phyloP scores from a whole-genome alignment of 176 grass and related monocot genomes.

The Cenchrus purpureus region DNA sequence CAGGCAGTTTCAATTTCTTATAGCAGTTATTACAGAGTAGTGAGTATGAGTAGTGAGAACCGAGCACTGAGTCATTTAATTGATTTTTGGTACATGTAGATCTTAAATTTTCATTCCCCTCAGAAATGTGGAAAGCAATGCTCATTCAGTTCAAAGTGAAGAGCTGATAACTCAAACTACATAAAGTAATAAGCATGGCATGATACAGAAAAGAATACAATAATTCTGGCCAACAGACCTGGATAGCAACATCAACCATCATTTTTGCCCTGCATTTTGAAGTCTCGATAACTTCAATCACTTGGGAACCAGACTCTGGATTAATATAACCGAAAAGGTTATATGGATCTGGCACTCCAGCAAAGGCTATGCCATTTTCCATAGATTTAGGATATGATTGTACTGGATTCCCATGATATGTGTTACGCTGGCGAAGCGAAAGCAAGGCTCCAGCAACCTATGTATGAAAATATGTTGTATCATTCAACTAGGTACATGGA shows the following conservation, averaged over 20 bases:
- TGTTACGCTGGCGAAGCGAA: slow-evolving; percentile 86
- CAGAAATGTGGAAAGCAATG: neutral
- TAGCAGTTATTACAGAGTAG: neutral
- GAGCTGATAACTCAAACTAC: slow-evolving; percentile 15
- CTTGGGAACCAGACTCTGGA: slow-evolving; percentile 91
- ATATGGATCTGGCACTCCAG: slow-evolving; percentile 53
- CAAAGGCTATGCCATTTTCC: slow-evolving; percentile 65
- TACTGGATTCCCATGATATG: slow-evolving; percentile 72
- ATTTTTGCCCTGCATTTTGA: slow-evolving; percentile 76
- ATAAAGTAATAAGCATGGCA: neutral
- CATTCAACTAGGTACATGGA: slow-evolving; percentile 7
- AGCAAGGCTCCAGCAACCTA: slow-evolving; percentile 91
- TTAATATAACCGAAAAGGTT: slow-evolving; percentile 62
- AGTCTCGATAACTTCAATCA: slow-evolving; percentile 86
- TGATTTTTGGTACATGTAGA: neutral
- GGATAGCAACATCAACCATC: slow-evolving; percentile 94
- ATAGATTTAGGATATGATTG: slow-evolving; percentile 57
- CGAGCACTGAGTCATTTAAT: neutral
- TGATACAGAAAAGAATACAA: slow-evolving; percentile 28
- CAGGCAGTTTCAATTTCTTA: neutral
- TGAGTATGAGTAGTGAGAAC: neutral
- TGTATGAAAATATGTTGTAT: slow-evolving; percentile 34
- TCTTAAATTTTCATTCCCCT: neutral
- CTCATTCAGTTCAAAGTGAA: neutral
- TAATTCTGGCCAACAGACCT: slow-evolving; percentile 54